These are phyloP conservation scores for Blastomyces silverae DNA, from an alignment of 2,329 filamentous ascomycete species.

Conservation along the genomic window DNA sequence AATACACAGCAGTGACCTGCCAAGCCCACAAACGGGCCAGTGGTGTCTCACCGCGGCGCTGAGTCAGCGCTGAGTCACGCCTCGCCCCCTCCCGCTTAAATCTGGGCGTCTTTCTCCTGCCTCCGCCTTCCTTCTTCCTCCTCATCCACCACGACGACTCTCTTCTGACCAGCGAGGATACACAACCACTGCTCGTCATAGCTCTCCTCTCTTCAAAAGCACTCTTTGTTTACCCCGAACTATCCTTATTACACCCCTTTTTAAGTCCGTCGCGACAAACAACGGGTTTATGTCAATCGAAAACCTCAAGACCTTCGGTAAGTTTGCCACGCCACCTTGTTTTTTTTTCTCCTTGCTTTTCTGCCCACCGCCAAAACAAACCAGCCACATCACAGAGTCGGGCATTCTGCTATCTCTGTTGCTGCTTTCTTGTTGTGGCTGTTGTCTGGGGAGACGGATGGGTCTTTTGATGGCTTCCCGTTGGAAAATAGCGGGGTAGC, in stretches of 20 bases:
- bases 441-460: slow-evolving; percentile 2
- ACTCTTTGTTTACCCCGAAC: slow-evolving; percentile 4
- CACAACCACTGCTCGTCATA: neutral
- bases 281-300: slow-evolving; percentile 97
- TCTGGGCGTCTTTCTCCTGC: slow-evolving; percentile 10
- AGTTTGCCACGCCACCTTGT: slow-evolving; percentile 35
- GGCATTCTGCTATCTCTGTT: neutral
- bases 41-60: slow-evolving; percentile 9
- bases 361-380: neutral
- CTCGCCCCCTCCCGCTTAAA: slow-evolving; percentile 12
- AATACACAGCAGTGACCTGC: neutral
- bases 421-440: neutral
- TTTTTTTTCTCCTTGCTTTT: slow-evolving; percentile 13
- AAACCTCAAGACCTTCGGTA: slow-evolving; percentile 96
- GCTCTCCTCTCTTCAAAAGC: slow-evolving; percentile 16
- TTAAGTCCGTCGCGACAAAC: slow-evolving; percentile 52
- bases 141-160: slow-evolving; percentile 15
- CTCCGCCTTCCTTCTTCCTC: slow-evolving; percentile 11
- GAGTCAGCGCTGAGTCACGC: slow-evolving; percentile 16
- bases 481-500: slow-evolving; percentile 33
- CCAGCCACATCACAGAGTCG: neutral
- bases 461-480: slow-evolving; percentile 14
- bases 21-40: neutral
- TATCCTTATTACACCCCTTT: slow-evolving; percentile 24
- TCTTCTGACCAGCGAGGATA: neutral